Base-by-base conservation (phyloP, 164 flowering plant species). In the Taxillus chinensis region DNA sequence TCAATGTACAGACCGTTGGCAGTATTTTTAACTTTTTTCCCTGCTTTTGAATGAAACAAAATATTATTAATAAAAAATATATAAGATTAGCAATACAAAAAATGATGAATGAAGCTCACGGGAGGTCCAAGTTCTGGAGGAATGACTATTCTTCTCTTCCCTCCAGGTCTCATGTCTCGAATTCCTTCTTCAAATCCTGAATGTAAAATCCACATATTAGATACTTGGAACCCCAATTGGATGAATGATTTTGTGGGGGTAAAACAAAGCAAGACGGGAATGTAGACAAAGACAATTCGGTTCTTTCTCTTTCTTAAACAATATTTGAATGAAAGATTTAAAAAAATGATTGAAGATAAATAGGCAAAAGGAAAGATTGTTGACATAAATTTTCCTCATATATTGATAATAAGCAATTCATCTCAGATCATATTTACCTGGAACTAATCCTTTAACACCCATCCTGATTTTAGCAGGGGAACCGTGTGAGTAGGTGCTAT, bases 91-190 rank as follows among this genome's bases (percentile, higher is more conserved):
- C 10, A 43, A 39, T 45, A 43, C 9, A 17, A 39, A 10, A 10
- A 39, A 63, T 8, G 41, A 55, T 7, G 11, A n/a, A 2, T 41
- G 50, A 46, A 65, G 70, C 93, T 83, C 45, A 93, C 99, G 7
- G 99, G 99, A 6, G 99, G 99, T 69, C 99, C 99, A 67, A 88
- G 95, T 64, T 93, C 96, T 55, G 98, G 96, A 66, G 98, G 98
- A 65, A 93, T 82, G 63, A 93, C 89, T 8, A 93, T 79, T 71
- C 98, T 82, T 69, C 98, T 79, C 69, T 73, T 88, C 4, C 98
- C 98, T 9, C 97, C 98, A 2, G 97, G 98, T 72, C 72, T 86
- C 97, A 93, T 93, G 75, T 86, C 89, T 59, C 62, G 66, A 56
- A 93, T 84, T 66, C 98, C 98, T 82, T 88, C 84, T 74, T 93